phyloP scores from a whole-genome alignment of 164 flowering plant genomes.

The Aristolochia californica region DNA sequence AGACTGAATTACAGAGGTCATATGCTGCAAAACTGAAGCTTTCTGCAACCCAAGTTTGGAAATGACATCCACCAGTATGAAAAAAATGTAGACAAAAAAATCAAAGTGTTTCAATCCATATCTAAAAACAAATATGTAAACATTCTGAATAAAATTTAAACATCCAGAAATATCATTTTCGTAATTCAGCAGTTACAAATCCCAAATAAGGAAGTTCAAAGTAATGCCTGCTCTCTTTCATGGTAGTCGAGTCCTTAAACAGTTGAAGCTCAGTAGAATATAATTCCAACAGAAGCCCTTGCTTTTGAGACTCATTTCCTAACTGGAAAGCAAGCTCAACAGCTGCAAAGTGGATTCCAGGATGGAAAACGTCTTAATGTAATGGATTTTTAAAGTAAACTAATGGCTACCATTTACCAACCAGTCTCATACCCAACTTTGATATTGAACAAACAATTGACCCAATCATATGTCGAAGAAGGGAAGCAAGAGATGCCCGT shows the following conservation, averaged over 20 bases:
- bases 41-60: conserved; percentile 65
- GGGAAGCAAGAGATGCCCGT: conserved; percentile 88
- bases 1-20: conserved; percentile 70
- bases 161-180: background rate
- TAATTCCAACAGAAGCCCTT: conserved; percentile 60
- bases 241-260: conserved; percentile 59
- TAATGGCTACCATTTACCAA: too few species aligned
- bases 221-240: conserved; percentile 57
- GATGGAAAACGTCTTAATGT: background rate
- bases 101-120: background rate
- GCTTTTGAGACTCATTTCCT: conserved; percentile 82
- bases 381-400: too few species aligned
- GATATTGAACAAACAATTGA: conserved; percentile 23
- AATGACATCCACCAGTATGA: conserved; percentile 74
- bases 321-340: conserved; percentile 79
- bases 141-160: background rate
- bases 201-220: background rate
- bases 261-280: conserved; percentile 86
- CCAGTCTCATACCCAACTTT: too few species aligned
- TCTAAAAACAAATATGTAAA: background rate
- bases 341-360: conserved; percentile 33
- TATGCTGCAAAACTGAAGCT: conserved; percentile 60
- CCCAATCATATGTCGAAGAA: conserved; percentile 87
- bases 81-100: conserved; percentile 3
- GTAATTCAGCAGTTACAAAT: background rate